A percentile compares a stretch with the other conserved stretches of the same genome.
Evolutionary conservation across 345 rosid species (phyloP).

Genomic region (Camelina laxa): DNA sequence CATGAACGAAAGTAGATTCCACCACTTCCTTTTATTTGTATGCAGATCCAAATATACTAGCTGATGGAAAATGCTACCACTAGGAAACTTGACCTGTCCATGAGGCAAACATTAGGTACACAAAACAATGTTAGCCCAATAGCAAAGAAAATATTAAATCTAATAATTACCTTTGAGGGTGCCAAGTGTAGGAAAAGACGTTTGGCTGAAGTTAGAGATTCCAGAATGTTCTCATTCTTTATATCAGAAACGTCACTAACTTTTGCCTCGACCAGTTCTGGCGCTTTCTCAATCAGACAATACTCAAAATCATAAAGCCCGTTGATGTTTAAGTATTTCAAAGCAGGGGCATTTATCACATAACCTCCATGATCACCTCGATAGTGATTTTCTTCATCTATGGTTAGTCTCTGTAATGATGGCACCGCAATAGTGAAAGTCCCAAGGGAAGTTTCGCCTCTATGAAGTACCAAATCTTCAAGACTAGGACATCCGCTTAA

Average conservation of each 20-base stretch:
- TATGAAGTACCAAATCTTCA: conserved; percentile 2
- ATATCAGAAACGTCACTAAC: neutral
- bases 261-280: conserved; percentile 17
- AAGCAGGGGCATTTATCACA: conserved; percentile 23
- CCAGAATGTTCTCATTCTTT: conserved; percentile 11
- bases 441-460: too few relatives aligned
- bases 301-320: neutral
- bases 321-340: conserved; percentile 13
- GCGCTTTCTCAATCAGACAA: conserved; percentile 9
- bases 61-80: conserved; percentile 2
- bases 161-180: neutral
- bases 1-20: conserved; percentile 1
- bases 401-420: conserved; percentile 8
- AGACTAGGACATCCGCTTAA: conserved; percentile 13
- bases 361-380: neutral
- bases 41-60: neutral
- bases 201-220: neutral
- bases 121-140: neutral
- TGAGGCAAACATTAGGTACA: neutral
- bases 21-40: neutral
- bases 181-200: neutral
- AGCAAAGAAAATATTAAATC: neutral
- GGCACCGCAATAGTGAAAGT: conserved; percentile 3
- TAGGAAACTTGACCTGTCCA: conserved; percentile 2
- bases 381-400: neutral